A percentile compares a stretch with the other conserved stretches of the same genome.
phyloP scores from a whole-genome alignment of 805 yeast genomes.

The Candida yuanshanica region DNA sequence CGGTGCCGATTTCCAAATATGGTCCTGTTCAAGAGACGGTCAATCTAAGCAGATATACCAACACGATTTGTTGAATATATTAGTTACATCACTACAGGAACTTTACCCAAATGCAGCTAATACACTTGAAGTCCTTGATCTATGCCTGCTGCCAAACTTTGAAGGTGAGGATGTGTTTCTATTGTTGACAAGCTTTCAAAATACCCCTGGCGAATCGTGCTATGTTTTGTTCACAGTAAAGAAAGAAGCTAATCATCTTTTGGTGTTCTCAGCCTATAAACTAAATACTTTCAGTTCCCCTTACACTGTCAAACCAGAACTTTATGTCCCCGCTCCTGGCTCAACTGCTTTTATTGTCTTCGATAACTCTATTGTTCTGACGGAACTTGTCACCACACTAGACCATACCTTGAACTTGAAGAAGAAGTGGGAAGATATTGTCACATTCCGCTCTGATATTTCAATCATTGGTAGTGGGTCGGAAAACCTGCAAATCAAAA shows the following conservation, averaged over 20 bases:
- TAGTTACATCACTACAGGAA: slow-evolving; percentile 36
- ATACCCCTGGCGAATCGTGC: slow-evolving; percentile 24
- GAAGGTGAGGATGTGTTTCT: slow-evolving; percentile 38
- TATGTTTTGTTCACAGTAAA: slow-evolving; percentile 51
- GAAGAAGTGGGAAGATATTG: slow-evolving; percentile 76
- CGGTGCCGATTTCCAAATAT: slow-evolving; percentile 40
- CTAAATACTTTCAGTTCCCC: slow-evolving; percentile 42
- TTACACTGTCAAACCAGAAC: slow-evolving; percentile 35
- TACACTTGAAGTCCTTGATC: slow-evolving; percentile 54
- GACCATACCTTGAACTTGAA: slow-evolving; percentile 28
- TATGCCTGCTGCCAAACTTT: slow-evolving; percentile 41
- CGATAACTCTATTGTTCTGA: slow-evolving; percentile 55
- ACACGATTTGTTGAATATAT: slow-evolving; percentile 27
- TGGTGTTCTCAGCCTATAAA: slow-evolving; percentile 60
- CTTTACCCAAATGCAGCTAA: slow-evolving; percentile 48
- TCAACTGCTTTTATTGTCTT: slow-evolving; percentile 56
- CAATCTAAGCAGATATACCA: slow-evolving; percentile 34
- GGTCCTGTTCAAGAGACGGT: slow-evolving; percentile 44
- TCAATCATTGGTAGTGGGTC: slow-evolving; percentile 55
- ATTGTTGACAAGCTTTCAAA: slow-evolving; percentile 37
- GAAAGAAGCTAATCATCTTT: slow-evolving; percentile 44
- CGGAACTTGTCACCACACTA: slow-evolving; percentile 46
- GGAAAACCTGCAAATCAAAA: slow-evolving; percentile 32
- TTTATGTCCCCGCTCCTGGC: slow-evolving; percentile 54
- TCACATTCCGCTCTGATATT: slow-evolving; percentile 49